Evolutionary conservation across 768 basidiomycete genomes (phyloP), one percentile per base, ranked within the genome.

Genomic region (Pulveroboletus frians): DNA sequence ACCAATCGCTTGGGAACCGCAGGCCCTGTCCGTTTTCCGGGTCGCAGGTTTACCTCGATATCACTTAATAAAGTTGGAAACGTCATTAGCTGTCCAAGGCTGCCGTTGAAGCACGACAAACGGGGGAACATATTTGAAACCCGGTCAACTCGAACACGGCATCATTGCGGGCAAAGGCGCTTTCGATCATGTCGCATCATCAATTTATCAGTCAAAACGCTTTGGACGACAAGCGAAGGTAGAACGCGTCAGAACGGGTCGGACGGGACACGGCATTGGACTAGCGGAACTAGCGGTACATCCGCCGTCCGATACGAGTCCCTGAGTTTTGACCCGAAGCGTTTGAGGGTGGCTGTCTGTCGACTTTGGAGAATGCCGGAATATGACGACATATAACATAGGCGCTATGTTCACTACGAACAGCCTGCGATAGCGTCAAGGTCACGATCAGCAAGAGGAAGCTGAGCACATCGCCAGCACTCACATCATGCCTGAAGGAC

Each of bases 81-180:
- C n/a, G 17, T 17, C 40, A 41, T 41, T 3, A n/a, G 7, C 13
- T 36, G 31, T 32, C 31, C 13, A 14, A 9, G 9, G 13, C 18
- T 20, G 18, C 42, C 42, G 20, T 43, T 34, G 4, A 29, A 30
- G 20, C 20, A 21, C 18, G 32, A 29, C 13, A 9, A n/a, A 36
- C 9, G 31, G n/a, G 26, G 21, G 17, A 26, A 39, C 43, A 54
- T 48, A 43, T 52, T 43, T 39, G 13, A 27, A 46, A 44, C 39
- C 36, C 23, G 7, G 32, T 36, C 18, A 35, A 23, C 17, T 11
- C 10, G 9, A 14, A 27, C 26, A 27, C 17, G n/a, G 10, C 27
- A n/a, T 42, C 29, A 37, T 21, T 23, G 23, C 32, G 23, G 26
- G 31, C 37, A 30, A 11, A 3, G 17, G 7, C 17, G 3, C 27